Base-by-base conservation (phyloP, 257 asterid species). In the Solanum boliviense region DNA sequence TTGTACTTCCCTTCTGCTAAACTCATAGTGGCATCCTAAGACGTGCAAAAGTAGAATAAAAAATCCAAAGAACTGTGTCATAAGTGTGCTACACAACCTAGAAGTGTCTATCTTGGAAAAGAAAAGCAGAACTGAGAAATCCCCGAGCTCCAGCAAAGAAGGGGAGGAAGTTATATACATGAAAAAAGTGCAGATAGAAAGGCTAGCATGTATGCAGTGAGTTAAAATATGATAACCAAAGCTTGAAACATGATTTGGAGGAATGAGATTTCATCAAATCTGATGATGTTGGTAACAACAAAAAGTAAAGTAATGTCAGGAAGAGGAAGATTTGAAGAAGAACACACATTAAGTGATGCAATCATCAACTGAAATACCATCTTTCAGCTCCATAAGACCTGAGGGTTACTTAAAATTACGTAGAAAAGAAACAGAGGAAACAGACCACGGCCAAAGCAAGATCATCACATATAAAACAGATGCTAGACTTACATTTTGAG, bases 401-500 rank as follows among this genome's bases (percentile, higher is more conserved):
- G 35, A 39, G 58, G 16, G 71, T 68, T 38, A 13, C 36, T 65
- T 75, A 76, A 79, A 52, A 41, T 85, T 44, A 56, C 7, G 4
- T 27, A 46, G 35, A 35, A 87, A 32, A 74, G 87, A 25, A 73
- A 65, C 67, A 39, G 39, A n/a, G 10, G 65, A 39, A 82, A 71
- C 83, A 79, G 60, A 85, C 87, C 41, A 34, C n/a, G 18, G 67
- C 32, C 32, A 58, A 72, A 41, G 27, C 75, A 13, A 79, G 48
- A 78, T 44, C 65, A 73, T 31, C 29, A 46, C 74, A 87, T 72
- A 84, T 13, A 86, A 74, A 86, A 83, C 34, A 79, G 41, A 71
- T 67, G 62, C 62, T 76, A 72, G 88, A 92, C 99, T 92, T 91
- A 97, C 99, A 93, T 92, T 97, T 96, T 60, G 98, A 89, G 94